These are phyloP conservation scores for Corrigiola litoralis DNA, from an alignment of 179 eudicot genomes.

Conservation along the genomic window DNA sequence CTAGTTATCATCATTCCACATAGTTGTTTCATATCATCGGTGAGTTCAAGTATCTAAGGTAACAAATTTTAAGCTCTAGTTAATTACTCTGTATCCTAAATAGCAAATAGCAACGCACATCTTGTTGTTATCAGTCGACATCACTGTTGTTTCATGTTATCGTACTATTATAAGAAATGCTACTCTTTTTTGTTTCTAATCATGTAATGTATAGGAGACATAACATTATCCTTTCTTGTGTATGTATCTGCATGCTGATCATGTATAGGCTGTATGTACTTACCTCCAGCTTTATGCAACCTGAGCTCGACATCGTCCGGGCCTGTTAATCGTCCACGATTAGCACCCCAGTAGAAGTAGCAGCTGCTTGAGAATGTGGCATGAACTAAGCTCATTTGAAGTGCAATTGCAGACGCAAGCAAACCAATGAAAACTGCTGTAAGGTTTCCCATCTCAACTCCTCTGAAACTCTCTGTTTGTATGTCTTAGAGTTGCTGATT, in stretches of 20 bases:
- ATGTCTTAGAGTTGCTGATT: neutral
- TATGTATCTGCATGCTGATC: too few relatives aligned
- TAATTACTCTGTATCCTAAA: too few relatives aligned
- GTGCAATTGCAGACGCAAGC: neutral
- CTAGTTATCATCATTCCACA: too few relatives aligned
- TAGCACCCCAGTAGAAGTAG: slow-evolving; percentile 12
- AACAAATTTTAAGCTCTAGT: too few relatives aligned
- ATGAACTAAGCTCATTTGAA: slow-evolving; percentile 1
- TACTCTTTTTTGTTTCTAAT: too few relatives aligned
- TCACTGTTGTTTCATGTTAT: too few relatives aligned
- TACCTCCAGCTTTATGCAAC: slow-evolving; percentile 5
- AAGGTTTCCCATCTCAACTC: neutral
- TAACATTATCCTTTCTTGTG: too few relatives aligned
- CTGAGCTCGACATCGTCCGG: neutral
- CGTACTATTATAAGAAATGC: too few relatives aligned
- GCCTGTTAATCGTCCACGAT: slow-evolving; percentile 5
- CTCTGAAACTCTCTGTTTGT: neutral
- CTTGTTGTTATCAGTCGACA: too few relatives aligned
- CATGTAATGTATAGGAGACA: too few relatives aligned
- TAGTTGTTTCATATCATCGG: too few relatives aligned
- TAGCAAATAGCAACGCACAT: too few relatives aligned
- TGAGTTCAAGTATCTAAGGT: neutral
- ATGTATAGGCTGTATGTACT: neutral
- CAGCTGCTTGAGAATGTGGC: neutral
- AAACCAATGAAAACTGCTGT: neutral